A percentile compares a stretch with the other conserved stretches of the same genome.
These are phyloP conservation scores for Penicillium crystallinum DNA, from an alignment of 495 filamentous ascomycete species.

Conservation along the genomic window DNA sequence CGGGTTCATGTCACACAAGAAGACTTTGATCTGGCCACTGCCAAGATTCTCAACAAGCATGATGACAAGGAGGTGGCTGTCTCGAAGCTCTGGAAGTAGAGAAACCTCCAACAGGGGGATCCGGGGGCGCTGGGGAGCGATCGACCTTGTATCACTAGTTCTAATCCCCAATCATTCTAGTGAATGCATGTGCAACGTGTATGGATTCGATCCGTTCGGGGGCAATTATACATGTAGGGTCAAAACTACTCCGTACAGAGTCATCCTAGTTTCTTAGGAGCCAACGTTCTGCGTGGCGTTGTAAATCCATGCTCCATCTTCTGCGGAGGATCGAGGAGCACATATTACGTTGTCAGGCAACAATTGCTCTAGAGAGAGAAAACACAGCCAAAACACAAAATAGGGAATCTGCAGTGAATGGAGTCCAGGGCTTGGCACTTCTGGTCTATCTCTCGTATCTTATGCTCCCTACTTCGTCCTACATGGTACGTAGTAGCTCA, in stretches of 20 bases:
- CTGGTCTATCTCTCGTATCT: neutral
- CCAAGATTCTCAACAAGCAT: constrained; percentile 99
- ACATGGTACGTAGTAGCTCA: neutral
- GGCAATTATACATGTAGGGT: neutral
- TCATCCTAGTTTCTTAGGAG: too few species aligned
- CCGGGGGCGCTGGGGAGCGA: neutral
- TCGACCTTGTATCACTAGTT: constrained; percentile 28
- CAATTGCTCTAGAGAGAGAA: too few species aligned
- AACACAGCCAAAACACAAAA: neutral
- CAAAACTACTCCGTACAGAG: too few species aligned
- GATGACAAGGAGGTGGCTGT: constrained; percentile 95
- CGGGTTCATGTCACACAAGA: constrained; percentile 98
- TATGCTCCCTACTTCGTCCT: neutral
- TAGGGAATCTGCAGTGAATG: neutral
- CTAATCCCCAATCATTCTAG: constrained; percentile 14
- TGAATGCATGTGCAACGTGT: constrained; percentile 9
- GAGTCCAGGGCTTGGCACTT: constrained; percentile 1
- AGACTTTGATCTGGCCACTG: constrained; percentile 97
- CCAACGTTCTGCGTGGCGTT: neutral
- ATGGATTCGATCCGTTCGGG: neutral
- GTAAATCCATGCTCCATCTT: neutral
- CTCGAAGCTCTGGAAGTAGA: constrained; percentile 88
- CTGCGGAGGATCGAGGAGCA: too few species aligned
- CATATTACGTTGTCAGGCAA: neutral
- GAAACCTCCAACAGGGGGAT: neutral